phyloP scores from a whole-genome alignment of 208 protist genomes.

The Tetramitus jugosus region DNA sequence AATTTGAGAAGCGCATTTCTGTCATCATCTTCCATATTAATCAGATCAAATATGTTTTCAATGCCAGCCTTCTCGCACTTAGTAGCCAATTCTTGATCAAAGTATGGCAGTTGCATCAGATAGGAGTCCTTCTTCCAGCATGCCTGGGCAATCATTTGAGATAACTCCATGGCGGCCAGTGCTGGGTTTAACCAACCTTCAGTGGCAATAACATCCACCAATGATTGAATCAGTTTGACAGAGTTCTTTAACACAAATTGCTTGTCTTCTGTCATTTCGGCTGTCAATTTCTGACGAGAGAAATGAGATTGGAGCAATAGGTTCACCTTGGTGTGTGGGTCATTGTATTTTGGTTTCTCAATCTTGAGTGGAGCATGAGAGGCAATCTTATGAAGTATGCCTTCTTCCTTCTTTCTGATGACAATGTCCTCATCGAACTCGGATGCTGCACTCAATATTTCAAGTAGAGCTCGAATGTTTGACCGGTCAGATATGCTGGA shows the following conservation, averaged over 20 bases:
- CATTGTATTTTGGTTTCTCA: conserved; percentile 41
- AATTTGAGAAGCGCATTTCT: conserved; percentile 47
- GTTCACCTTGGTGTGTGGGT: conserved; percentile 64
- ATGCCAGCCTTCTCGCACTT: conserved; percentile 32
- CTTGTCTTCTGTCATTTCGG: background rate
- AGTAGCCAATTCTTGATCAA: conserved; percentile 40
- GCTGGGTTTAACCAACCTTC: conserved; percentile 62
- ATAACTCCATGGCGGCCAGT: conserved; percentile 72
- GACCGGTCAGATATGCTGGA: conserved; percentile 50
- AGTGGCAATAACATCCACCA: conserved; percentile 71
- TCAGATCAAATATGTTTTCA: conserved; percentile 58
- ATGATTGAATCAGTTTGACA: conserved; percentile 39
- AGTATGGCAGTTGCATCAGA: conserved; percentile 70
- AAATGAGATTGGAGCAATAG: conserved; percentile 64
- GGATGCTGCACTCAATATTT: conserved; percentile 56
- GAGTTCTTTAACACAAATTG: background rate
- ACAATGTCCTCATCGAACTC: conserved; percentile 61
- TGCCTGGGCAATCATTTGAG: conserved; percentile 75
- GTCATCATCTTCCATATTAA: conserved; percentile 61
- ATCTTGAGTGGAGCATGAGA: conserved; percentile 50
- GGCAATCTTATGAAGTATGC: conserved; percentile 47
- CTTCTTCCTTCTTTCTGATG: conserved; percentile 57
- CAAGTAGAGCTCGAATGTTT: conserved; percentile 61
- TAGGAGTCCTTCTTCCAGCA: conserved; percentile 60
- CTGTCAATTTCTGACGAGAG: conserved; percentile 2